Conservation (phyloP, 257 asterid genomes). For the Catharanthus roseus region DNA sequence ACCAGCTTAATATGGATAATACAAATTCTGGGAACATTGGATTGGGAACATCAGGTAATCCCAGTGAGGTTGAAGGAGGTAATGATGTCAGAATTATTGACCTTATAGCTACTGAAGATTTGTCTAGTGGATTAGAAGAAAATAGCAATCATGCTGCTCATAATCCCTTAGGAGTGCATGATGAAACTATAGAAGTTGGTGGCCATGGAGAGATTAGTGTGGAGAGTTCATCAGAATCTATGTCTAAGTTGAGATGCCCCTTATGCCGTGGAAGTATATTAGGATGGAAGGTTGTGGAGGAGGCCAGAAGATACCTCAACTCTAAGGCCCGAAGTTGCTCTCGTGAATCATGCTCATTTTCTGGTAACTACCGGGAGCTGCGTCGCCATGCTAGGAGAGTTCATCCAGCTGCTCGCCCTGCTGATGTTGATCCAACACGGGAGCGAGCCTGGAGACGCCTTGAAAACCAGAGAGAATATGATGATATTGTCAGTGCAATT, state of each 20-base stretch:
- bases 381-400: conserved; percentile 80
- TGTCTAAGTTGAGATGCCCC: conserved; percentile 62
- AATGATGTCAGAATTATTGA: conserved; percentile 10
- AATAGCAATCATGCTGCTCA: conserved; percentile 18
- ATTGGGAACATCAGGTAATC: conserved; percentile 22
- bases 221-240: conserved; percentile 33
- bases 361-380: conserved; percentile 64
- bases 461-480: conserved; percentile 69
- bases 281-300: conserved; percentile 82
- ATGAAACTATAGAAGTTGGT: conserved; percentile 3
- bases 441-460: conserved; percentile 76
- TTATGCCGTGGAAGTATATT: conserved; percentile 72
- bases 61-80: conserved; percentile 15
- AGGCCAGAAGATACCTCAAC: conserved; percentile 70
- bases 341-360: conserved; percentile 63
- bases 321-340: conserved; percentile 67
- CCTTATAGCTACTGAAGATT: conserved; percentile 18
- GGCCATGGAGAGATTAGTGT: conserved; percentile 26
- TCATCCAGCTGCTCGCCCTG: conserved; percentile 79
- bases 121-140: conserved; percentile 20
- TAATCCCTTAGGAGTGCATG: conserved; percentile 23
- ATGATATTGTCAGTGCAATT: conserved; percentile 72
- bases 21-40: conserved; percentile 20
- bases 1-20: conserved; percentile 17
- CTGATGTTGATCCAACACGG: conserved; percentile 74